A percentile compares a stretch with the other conserved stretches of the same genome.
Evolutionary conservation across 192 early-diverging fungal species (phyloP).

Genomic region (Dissophora ornata): DNA sequence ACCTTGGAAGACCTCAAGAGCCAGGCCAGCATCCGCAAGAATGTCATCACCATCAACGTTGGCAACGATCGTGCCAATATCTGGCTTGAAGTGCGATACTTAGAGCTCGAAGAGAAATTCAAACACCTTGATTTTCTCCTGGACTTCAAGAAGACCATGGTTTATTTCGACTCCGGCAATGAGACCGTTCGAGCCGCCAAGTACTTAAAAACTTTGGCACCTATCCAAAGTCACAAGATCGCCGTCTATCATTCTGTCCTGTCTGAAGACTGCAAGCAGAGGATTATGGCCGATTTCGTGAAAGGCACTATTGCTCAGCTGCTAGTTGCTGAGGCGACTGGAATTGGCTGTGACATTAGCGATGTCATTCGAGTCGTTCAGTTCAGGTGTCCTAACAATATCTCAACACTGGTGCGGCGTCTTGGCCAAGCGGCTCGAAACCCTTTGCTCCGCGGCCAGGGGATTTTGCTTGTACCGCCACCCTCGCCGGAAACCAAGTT

Average conservation of each 20-base stretch:
- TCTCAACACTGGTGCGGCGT: conserved; percentile 16
- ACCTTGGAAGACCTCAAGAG: conserved; percentile 10
- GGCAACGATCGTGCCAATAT: conserved; percentile 22
- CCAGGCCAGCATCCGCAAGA: background rate
- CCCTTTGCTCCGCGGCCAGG: conserved; percentile 6
- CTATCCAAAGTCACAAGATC: conserved; percentile 3
- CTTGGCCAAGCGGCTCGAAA: conserved; percentile 17
- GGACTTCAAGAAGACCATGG: conserved; percentile 17
- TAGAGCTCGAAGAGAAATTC: background rate
- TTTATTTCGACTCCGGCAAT: conserved; percentile 10
- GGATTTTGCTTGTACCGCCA: conserved; percentile 5
- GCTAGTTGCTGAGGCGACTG: conserved; percentile 18
- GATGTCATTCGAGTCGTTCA: conserved; percentile 24
- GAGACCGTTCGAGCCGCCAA: background rate
- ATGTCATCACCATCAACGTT: conserved; percentile 1
- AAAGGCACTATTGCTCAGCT: conserved; percentile 7
- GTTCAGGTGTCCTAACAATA: conserved; percentile 3
- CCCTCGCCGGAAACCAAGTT: background rate
- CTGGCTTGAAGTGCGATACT: conserved; percentile 7
- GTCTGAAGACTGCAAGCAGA: conserved; percentile 2
- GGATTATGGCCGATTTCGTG: background rate
- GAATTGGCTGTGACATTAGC: conserved; percentile 36
- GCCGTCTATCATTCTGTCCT: conserved; percentile 8
- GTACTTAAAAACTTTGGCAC: background rate
- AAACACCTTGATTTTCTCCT: conserved; percentile 1